phyloP scores from a whole-genome alignment of 2,329 filamentous ascomycete genomes.

The Botrytis porri region DNA sequence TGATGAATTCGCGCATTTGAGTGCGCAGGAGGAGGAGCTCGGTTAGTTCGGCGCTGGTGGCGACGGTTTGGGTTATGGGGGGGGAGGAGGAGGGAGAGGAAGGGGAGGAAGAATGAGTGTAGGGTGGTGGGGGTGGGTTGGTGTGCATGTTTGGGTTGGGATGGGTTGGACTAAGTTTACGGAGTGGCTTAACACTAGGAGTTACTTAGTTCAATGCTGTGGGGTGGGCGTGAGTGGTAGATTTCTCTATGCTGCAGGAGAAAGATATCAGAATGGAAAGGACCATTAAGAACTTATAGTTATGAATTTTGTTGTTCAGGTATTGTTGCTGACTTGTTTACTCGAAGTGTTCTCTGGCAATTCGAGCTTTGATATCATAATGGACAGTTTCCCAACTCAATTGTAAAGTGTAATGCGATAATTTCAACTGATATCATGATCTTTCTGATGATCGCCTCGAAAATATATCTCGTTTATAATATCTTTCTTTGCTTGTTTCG shows the following conservation, averaged over 20 bases:
- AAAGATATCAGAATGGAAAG: background rate
- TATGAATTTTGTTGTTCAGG: background rate
- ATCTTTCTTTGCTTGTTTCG: background rate
- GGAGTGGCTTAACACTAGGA: background rate
- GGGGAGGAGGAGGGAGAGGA: background rate
- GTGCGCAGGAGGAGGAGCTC: background rate
- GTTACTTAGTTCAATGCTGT: background rate
- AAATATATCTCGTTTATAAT: background rate
- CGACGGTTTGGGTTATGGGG: background rate
- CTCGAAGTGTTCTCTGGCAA: background rate
- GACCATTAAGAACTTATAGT: background rate
- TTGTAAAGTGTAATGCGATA: too few relatives aligned
- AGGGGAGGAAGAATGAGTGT: accelerated
- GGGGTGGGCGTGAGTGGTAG: background rate
- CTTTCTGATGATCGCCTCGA: background rate
- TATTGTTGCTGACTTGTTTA: background rate
- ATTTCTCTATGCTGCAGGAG: background rate
- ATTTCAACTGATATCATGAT: too few relatives aligned
- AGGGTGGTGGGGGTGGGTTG: background rate
- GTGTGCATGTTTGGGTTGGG: background rate
- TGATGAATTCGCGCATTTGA: background rate
- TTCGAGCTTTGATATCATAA: background rate
- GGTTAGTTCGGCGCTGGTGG: background rate
- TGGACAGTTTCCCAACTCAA: accelerated
- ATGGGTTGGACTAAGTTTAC: background rate